Evolutionary conservation across 2,329 filamentous ascomycete genomes (phyloP).

Genomic region (Neonectria coccinea): DNA sequence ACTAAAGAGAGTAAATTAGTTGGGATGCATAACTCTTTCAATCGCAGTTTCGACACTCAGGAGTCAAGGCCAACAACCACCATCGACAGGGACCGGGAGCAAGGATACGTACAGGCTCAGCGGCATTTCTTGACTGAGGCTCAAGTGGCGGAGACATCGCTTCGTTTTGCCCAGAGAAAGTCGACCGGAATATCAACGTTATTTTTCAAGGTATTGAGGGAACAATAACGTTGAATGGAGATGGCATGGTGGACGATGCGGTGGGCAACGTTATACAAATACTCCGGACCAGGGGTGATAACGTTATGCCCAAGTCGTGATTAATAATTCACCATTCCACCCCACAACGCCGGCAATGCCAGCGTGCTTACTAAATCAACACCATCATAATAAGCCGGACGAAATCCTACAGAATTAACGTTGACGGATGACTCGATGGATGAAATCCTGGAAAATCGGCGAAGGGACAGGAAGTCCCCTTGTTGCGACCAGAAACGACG

Average conservation of each 20-base stretch:
- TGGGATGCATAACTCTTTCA: neutral
- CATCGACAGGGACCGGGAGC: neutral
- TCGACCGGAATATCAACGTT: neutral
- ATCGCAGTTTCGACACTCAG: neutral
- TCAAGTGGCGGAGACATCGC: slow-evolving; percentile 34
- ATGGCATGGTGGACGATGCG: neutral
- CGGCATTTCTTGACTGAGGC: slow-evolving; percentile 18
- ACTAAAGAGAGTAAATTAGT: slow-evolving; percentile 26
- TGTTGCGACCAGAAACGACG: neutral
- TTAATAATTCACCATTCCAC: slow-evolving; percentile 21
- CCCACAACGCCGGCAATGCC: neutral
- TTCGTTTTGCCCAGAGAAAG: neutral
- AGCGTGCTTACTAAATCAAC: neutral
- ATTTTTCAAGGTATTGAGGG: neutral
- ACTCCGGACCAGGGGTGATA: slow-evolving; percentile 1
- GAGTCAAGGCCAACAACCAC: too few relatives aligned
- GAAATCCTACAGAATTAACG: slow-evolving; percentile 24
- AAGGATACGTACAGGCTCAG: slow-evolving; percentile 30
- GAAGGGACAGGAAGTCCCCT: too few relatives aligned
- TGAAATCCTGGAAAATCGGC: slow-evolving; percentile 19
- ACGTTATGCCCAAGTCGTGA: slow-evolving; percentile 20
- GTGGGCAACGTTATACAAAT: slow-evolving; percentile 8
- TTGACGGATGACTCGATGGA: slow-evolving; percentile 15
- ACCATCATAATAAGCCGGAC: neutral
- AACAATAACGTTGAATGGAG: neutral